phyloP scores from a whole-genome alignment of 2,329 filamentous ascomycete species.

The Fusarium goolgardi region DNA sequence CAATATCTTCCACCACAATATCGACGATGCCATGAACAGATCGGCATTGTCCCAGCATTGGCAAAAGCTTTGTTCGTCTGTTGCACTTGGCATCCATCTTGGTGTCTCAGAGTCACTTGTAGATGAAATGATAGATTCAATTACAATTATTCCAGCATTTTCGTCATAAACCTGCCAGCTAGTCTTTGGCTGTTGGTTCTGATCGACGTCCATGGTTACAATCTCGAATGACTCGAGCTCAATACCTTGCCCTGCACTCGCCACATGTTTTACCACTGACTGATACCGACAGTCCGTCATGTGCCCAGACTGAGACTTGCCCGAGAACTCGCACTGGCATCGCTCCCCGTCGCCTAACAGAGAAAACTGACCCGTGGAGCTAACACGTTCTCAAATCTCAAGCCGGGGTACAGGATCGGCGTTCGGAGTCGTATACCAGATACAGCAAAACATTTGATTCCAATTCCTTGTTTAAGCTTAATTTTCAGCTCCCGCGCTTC shows the following conservation, averaged over 20 bases:
- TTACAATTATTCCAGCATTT: rapidly evolving
- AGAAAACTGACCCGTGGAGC: background rate
- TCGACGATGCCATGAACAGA: background rate
- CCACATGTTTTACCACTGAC: background rate
- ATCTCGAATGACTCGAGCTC: background rate
- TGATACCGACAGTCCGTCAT: background rate
- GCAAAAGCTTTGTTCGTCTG: background rate
- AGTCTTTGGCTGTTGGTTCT: background rate
- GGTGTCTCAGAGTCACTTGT: too few species aligned
- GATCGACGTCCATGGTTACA: background rate
- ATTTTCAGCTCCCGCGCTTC: constrained; percentile 2
- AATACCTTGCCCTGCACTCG: background rate
- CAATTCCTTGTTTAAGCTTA: constrained; percentile 2
- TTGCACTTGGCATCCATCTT: background rate
- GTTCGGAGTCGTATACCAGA: background rate
- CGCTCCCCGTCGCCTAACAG: background rate
- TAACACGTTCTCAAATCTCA: background rate
- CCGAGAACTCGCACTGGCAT: background rate
- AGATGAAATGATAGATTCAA: too few species aligned
- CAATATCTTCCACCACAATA: background rate
- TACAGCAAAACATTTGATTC: background rate
- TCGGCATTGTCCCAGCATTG: background rate
- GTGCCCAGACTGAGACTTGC: background rate
- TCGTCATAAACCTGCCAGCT: rapidly evolving
- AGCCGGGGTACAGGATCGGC: constrained; percentile 1